These are phyloP conservation scores for Psophocarpus tetragonolobus DNA, from an alignment of 306 rosid genomes.

Conservation along the genomic window DNA sequence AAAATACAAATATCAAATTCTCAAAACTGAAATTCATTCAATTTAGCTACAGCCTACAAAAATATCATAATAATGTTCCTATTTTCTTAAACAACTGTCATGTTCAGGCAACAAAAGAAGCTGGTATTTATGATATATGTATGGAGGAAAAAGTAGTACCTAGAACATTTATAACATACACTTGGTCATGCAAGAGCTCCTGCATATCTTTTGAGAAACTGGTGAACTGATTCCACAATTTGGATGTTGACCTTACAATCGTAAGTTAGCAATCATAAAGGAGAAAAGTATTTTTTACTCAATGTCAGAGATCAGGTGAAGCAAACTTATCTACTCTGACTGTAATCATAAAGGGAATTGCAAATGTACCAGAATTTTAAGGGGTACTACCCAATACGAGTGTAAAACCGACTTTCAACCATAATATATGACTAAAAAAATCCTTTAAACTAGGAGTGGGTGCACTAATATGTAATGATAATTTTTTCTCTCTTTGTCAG, in stretches of 20 bases:
- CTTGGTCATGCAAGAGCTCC: conserved; percentile 73
- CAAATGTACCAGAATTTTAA: conserved; percentile 16
- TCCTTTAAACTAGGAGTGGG: neutral
- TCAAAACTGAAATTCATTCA: neutral
- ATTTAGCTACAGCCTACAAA: neutral
- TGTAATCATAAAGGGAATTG: conserved; percentile 13
- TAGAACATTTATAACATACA: conserved; percentile 73
- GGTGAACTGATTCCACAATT: conserved; percentile 49
- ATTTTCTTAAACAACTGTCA: neutral
- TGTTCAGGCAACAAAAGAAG: conserved; percentile 19
- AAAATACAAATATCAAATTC: conserved; percentile 9
- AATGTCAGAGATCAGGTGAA: conserved; percentile 27
- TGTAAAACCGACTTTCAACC: conserved; percentile 8
- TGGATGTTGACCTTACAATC: conserved; percentile 54
- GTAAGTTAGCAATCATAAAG: neutral
- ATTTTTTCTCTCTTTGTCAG: neutral
- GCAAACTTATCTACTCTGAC: conserved; percentile 22
- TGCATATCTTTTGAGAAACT: conserved; percentile 66
- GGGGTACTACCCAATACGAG: neutral
- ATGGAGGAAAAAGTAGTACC: conserved; percentile 54
- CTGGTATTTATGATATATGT: neutral
- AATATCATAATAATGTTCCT: neutral
- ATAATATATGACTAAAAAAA: neutral
- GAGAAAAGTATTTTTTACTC: conserved; percentile 7
- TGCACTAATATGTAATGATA: neutral